Base-by-base conservation (phyloP, 2,329 filamentous ascomycete genomes). In the Aspergillus sp. region DNA sequence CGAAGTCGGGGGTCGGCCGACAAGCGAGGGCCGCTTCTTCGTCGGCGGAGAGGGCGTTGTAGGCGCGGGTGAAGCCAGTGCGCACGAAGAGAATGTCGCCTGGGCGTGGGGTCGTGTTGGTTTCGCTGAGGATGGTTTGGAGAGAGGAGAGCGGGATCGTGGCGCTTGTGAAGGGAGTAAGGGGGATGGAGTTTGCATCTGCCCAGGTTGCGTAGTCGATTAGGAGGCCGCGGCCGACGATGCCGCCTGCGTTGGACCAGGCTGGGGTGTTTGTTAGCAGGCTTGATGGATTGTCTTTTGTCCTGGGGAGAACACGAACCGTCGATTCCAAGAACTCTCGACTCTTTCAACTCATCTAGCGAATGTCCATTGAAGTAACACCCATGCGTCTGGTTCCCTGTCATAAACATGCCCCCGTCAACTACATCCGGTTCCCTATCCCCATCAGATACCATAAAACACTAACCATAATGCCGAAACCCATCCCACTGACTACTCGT, bases 31-130 rank as follows among this genome's bases (percentile, higher is more conserved):
- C 66, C 1, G 68, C 70, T 23, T 80, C 76, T 56, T 82, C 74
- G 6, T 76, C 75, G 0, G 69, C 64, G 1, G 75, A 67, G 2
- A 80, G 70, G 7, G 69, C 68, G 5, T 79, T 71, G 68, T 84
- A 81, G 4, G 73, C 80, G 17, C 78, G 73, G 0, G 79, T 79
- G 74, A 82, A 86, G 8, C 85, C 85, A 0, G 81, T 81, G 25
- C 85, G 81, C 48, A 87, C 77, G 64, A 88, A 79, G 47, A 88
- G 76, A 31, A 88, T 84, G 61, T 88, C 86, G 15, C 86, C 85
- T 3, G 71, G 70, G 6, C 73, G 75, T 1, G 1, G 73, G 70
- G 0, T 79, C 77, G 22, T 77, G 75, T 65, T 85, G 78, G 47
- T 76, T 75, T 59, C 62, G 11, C 72, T 69, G 0, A 81, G 81